Base-by-base conservation (phyloP, 2,329 filamentous ascomycete species). In the Fusarium duplospermum region DNA sequence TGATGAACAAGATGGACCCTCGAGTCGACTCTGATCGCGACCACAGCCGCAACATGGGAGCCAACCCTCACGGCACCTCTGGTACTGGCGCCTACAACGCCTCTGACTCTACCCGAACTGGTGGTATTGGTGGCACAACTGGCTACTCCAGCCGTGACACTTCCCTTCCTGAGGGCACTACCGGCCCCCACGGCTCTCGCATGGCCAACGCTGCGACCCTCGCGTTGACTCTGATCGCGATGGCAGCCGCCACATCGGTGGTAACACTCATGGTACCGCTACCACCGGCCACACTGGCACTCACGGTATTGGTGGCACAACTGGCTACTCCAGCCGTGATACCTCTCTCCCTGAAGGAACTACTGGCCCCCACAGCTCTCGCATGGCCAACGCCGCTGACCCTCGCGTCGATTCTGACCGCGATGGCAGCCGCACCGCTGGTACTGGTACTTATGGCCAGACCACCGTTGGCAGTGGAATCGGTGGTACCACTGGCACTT, bases 11-110 rank as follows among this genome's bases (percentile, higher is more conserved):
- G 76, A 66, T 80, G 16, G 88, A 90, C 72, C 88, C 88, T 22
- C 82, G 87, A n/a, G 83, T 89, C 61, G 88, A 90, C 77, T 87
- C 86, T 5, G 87, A 90, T 75, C 82, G 86, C 16, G 86, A 87
- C 62, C 77, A 82, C 73, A 80, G 78, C 73, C 64, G 63, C 29
- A 82, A 80, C 75, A 36, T 80, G 71, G 80, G 80, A 14, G 69
- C 72, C 35, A 82, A 81, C 73, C 76, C 80, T 18, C 83, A 85
- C 4, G 76, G 79, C 20, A 79, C 74, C 42, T 75, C 76, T 59
- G 74, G 72, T 16, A 76, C 76, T 18, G 77, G 76, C 47, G 66
- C 70, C 52, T 47, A 74, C 45, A 58, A 73, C 78, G 88, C 86
- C 2, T 40, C 61, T 33, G 61, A 65, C 27, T 42, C 84, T 29